These are phyloP conservation scores for Triticum dicoccoides DNA, from an alignment of 176 grass and related monocot species.

Conservation along the genomic window DNA sequence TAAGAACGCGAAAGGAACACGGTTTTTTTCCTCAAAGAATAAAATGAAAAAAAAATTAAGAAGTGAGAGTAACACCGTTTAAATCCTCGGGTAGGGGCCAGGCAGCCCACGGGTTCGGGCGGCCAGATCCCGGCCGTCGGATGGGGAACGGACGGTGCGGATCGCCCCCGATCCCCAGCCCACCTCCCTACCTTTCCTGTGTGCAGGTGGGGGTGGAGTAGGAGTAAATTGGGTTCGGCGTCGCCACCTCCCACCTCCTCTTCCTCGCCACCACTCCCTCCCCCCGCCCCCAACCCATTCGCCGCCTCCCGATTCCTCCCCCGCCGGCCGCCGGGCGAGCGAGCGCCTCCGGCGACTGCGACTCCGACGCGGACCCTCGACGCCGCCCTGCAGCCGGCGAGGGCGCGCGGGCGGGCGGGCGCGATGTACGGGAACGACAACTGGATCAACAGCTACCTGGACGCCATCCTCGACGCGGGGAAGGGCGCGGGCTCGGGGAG, in stretches of 20 bases:
- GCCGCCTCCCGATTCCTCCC: constrained; percentile 23
- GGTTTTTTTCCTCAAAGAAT: not conserved
- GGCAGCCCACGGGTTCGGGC: not conserved
- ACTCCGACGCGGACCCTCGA: not conserved
- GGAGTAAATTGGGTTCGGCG: constrained; percentile 8
- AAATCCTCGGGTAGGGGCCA: not conserved
- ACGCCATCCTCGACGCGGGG: constrained; percentile 76
- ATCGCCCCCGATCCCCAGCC: not conserved
- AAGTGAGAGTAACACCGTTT: not conserved
- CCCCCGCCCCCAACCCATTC: constrained; percentile 2
- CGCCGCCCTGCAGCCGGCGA: not conserved
- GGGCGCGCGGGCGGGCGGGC: not conserved
- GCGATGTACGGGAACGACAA: constrained; percentile 73
- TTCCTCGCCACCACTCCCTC: constrained; percentile 18
- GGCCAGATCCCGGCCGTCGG: not conserved
- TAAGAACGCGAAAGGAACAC: not conserved
- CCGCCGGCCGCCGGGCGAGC: not conserved
- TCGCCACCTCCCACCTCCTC: constrained; percentile 9
- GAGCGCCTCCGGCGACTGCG: not conserved
- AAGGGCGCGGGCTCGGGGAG: constrained; percentile 23
- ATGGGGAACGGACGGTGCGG: not conserved
- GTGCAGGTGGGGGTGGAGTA: not conserved
- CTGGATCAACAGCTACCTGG: constrained; percentile 85
- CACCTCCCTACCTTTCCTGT: not conserved
- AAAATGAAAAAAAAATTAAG: not conserved